Conservation (phyloP, 331 rosid genomes). For the Quercus lobata region DNA sequence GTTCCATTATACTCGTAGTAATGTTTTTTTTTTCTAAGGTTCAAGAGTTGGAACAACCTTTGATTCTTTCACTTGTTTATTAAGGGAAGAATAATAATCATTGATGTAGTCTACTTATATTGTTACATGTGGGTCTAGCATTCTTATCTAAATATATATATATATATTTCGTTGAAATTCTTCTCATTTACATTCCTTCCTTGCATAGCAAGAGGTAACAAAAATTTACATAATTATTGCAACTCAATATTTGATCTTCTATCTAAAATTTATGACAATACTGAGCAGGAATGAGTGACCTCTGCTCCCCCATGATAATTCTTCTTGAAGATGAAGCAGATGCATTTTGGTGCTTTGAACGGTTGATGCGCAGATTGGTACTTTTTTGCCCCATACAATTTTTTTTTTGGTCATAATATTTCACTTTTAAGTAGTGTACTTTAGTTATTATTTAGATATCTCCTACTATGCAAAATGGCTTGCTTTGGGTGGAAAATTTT, state of each 20-base stretch:
- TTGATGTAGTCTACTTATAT: too few relatives aligned
- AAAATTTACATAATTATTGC: constrained; percentile 12
- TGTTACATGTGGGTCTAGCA: too few relatives aligned
- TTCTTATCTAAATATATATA: background rate
- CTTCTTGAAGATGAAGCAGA: constrained; percentile 34
- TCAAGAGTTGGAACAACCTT: too few relatives aligned
- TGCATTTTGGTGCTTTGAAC: too few relatives aligned
- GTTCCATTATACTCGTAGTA: too few relatives aligned
- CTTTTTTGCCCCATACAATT: too few relatives aligned
- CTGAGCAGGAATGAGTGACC: constrained; percentile 97
- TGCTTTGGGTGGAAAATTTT: too few relatives aligned
- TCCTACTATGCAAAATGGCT: background rate
- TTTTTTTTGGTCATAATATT: too few relatives aligned
- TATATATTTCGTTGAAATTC: background rate
- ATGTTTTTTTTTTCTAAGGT: too few relatives aligned
- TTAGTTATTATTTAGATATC: background rate
- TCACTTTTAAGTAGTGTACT: background rate
- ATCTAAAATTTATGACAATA: constrained; percentile 23
- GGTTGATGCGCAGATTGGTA: too few relatives aligned
- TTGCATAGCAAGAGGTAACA: background rate
- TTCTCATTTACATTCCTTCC: background rate
- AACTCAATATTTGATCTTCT: background rate
- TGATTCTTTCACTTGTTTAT: too few relatives aligned
- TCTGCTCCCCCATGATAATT: constrained; percentile 94
- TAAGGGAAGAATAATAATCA: too few relatives aligned